Conservation (phyloP, 306 rosid species). For the Pyrus communis region DNA sequence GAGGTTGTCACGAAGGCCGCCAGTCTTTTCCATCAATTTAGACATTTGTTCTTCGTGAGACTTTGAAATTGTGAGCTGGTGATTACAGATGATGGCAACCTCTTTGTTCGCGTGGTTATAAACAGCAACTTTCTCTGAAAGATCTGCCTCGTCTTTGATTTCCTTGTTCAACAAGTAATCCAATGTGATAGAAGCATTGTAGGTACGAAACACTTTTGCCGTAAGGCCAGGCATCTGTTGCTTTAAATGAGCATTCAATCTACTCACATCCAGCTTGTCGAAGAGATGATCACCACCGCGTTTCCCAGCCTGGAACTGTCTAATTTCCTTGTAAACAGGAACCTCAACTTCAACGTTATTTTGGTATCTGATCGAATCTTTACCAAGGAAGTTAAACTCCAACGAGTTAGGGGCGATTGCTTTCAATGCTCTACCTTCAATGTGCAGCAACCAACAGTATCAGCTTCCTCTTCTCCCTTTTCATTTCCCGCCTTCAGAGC, state of each 20-base stretch:
- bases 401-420: conserved; percentile 60
- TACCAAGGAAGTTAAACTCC: conserved; percentile 98
- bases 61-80: conserved; percentile 88
- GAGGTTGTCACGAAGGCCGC: conserved; percentile 66
- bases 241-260: conserved; percentile 86
- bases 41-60: conserved; percentile 76
- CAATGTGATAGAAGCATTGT: conserved; percentile 85
- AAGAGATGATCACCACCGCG: conserved; percentile 65
- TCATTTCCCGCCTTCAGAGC: conserved; percentile 99
- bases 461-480: conserved; percentile 86
- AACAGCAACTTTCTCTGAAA: conserved; percentile 59
- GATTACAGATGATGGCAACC: conserved; percentile 98
- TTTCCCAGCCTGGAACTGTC: conserved; percentile 70
- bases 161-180: conserved; percentile 73
- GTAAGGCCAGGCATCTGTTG: conserved; percentile 97
- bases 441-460: conserved; percentile 97
- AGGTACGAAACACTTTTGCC: conserved; percentile 95
- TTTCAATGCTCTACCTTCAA: conserved; percentile 83
- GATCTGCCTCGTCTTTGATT: conserved; percentile 57
- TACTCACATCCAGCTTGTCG: conserved; percentile 75
- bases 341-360: conserved; percentile 83
- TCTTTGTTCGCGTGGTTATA: conserved; percentile 87
- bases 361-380: conserved; percentile 92
- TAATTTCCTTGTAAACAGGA: conserved; percentile 83
- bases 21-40: conserved; percentile 58